Evolutionary conservation across 1,284 basidiomycete species (phyloP), one percentile per base, ranked within the genome.

Genomic region (Gymnopus androsaceus): DNA sequence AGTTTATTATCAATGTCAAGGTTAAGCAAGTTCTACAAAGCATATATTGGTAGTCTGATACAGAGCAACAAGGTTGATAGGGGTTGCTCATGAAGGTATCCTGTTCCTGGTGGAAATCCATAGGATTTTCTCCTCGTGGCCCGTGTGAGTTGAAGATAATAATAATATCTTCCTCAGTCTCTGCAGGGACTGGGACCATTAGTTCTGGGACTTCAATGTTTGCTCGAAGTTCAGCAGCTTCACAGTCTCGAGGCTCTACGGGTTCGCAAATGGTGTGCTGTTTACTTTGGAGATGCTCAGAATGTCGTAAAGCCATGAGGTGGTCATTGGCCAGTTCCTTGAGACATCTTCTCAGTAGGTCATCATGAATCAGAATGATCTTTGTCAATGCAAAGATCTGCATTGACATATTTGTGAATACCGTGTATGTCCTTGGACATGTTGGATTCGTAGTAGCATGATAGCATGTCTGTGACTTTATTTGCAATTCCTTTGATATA

Each of bases 401-500:
- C 62, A 44, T 42, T 54, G 3, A 54, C 54, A 42, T 52, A 51
- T 15, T 56, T 54, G 11, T 50, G 21, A 2, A 36, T 8, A n/a
- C 41, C 27, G 17, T 55, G 17, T 6, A 27, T 21, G 9, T 67
- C 61, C 40, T 58, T 59, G 31, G 3, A 54, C 27, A 0, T 21
- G 17, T 69, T 65, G 9, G 44, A 57, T n/a, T 59, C 53, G 52
- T 65, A 72, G 47, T 70, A 69, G 0, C 67, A 58, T 0, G 67
- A 74, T 7, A 73, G 47, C 0, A 44, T 54, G 51, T 75, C 70
- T 1, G 67, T 67, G 1, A 74, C 64, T 23, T 55, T 59, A 44
- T 73, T 73, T 1, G 46, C 21, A 1, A 55, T 37, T 2, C 71
- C 70, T 49, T 64, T 54, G 3, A 72, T 62, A 52, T 72, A 70